These are phyloP conservation scores for Scheffersomyces coipomensis DNA, from an alignment of 805 yeast genomes.

Conservation along the genomic window DNA sequence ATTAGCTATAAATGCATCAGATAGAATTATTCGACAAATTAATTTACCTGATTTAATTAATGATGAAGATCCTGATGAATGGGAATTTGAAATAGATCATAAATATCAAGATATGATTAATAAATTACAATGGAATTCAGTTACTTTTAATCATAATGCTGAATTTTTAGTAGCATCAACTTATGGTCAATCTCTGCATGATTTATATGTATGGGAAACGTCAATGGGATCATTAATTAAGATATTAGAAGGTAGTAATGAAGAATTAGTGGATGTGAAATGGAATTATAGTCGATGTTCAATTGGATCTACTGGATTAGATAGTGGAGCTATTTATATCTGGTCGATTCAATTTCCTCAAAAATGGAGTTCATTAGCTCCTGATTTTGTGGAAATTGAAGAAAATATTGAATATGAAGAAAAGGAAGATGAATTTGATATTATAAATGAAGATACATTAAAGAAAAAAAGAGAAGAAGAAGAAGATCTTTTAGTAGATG, in stretches of 20 bases:
- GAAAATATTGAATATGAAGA: constrained; percentile 88
- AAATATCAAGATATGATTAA: constrained; percentile 90
- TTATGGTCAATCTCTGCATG: constrained; percentile 79
- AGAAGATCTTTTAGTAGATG: constrained; percentile 63
- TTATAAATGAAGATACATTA: constrained; percentile 64
- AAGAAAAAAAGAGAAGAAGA: constrained; percentile 66
- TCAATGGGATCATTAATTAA: constrained; percentile 82
- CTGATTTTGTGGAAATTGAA: constrained; percentile 92
- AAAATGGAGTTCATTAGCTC: constrained; percentile 95
- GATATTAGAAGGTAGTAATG: constrained; percentile 87
- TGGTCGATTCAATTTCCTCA: constrained; percentile 86
- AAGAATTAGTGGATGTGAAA: constrained; percentile 80
- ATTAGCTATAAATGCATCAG: constrained; percentile 74
- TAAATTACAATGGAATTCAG: constrained; percentile 83
- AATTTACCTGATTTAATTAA: constrained; percentile 44
- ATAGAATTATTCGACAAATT: constrained; percentile 68
- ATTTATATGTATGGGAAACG: constrained; percentile 91
- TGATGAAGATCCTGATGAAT: constrained; percentile 22
- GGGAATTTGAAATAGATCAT: constrained; percentile 69
- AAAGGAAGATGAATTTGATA: constrained; percentile 88
- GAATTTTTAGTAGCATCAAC: constrained; percentile 91
- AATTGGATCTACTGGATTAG: constrained; percentile 82
- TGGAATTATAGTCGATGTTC: constrained; percentile 79
- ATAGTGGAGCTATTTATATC: constrained; percentile 74
- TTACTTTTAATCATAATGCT: constrained; percentile 66